Evolutionary conservation across 257 asterid species (phyloP).

Genomic region (Nicotiana sylvestris): DNA sequence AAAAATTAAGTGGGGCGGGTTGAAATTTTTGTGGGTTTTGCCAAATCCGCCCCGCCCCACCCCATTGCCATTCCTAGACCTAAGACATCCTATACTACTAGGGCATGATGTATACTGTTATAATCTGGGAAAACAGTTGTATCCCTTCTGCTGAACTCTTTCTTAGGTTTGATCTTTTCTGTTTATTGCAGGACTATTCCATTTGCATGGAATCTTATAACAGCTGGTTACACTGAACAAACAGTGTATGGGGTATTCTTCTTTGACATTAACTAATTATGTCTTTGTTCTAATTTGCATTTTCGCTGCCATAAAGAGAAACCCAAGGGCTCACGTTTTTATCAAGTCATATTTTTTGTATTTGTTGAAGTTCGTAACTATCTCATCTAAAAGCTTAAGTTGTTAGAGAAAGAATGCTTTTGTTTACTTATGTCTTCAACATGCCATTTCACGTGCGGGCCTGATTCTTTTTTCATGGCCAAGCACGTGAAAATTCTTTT

Average conservation of each 20-base stretch:
- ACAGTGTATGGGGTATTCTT: constrained; percentile 72
- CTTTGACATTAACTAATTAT: constrained; percentile 8
- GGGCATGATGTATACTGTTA: not conserved
- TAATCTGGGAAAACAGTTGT: not conserved
- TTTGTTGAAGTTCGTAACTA: not conserved
- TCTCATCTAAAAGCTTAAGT: not conserved
- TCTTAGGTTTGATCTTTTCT: constrained; percentile 10
- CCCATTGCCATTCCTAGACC: too few relatives aligned
- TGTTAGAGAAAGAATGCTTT: not conserved
- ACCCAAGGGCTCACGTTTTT: not conserved
- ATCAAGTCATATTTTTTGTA: not conserved
- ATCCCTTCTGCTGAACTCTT: constrained; percentile 4
- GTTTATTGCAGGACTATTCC: constrained; percentile 74
- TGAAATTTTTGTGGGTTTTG: too few relatives aligned
- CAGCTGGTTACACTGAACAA: constrained; percentile 89
- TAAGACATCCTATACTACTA: not conserved
- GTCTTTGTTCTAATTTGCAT: not conserved
- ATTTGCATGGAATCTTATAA: constrained; percentile 91
- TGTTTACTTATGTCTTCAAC: not conserved
- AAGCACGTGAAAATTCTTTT: not conserved
- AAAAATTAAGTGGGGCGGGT: too few relatives aligned
- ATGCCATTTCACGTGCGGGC: not conserved
- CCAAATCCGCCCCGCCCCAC: too few relatives aligned
- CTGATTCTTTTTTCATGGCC: not conserved
- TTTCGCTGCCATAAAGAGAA: not conserved